Percentiles rank a stretch among this genome's conserved stretches.
These are phyloP conservation scores for Tricholoma terreum DNA, from an alignment of 768 basidiomycete genomes.

Conservation along the genomic window DNA sequence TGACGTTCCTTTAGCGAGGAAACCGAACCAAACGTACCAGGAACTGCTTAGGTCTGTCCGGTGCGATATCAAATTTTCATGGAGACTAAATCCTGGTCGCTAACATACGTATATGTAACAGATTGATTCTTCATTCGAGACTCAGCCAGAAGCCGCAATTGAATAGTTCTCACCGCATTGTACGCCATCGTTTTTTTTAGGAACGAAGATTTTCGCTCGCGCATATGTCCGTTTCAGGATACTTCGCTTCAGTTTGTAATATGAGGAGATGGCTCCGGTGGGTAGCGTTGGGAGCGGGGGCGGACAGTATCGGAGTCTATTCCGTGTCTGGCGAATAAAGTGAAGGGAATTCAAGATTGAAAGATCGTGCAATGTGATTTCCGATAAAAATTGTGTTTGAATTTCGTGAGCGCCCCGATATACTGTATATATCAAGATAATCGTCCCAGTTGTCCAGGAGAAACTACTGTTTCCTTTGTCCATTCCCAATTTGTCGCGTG, in stretches of 20 bases:
- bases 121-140: conserved; percentile 52
- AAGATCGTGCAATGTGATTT: too few species aligned
- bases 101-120: conserved; percentile 15
- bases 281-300: too few species aligned
- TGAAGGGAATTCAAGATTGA: too few species aligned
- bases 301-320: too few species aligned
- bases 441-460: too few species aligned
- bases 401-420: too few species aligned
- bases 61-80: conserved; percentile 22
- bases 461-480: too few species aligned
- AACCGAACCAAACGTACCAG: conserved; percentile 62
- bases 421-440: too few species aligned
- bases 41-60: conserved; percentile 58
- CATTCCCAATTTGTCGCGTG: too few species aligned
- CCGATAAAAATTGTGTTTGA: too few species aligned
- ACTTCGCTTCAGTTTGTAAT: conserved; percentile 30
- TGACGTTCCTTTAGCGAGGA: conserved; percentile 28
- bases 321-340: too few species aligned
- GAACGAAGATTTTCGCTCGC: not conserved
- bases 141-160: conserved; percentile 74
- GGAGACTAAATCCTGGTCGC: not conserved
- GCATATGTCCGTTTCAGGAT: conserved; percentile 24
- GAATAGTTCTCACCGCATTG: conserved; percentile 70
- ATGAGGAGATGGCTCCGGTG: conserved; percentile 3
- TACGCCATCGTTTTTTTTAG: conserved; percentile 21